Evolutionary conservation across 352 stramenopile species (phyloP).

Genomic region (Pseudoperonospora humuli): DNA sequence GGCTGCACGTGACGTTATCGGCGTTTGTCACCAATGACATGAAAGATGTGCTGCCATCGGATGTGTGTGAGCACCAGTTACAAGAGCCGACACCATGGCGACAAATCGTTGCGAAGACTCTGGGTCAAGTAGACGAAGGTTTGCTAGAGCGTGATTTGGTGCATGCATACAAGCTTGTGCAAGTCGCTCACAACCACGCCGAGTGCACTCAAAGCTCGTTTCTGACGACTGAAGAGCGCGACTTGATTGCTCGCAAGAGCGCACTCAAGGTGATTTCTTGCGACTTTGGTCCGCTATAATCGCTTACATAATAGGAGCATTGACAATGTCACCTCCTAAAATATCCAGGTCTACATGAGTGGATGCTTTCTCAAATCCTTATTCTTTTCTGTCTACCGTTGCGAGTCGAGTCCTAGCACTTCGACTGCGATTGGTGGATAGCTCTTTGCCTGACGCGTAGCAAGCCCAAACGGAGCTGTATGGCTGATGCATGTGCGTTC

Average conservation of each 20-base stretch:
- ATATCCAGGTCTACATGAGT: too few species aligned
- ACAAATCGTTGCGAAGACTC: constrained; percentile 30
- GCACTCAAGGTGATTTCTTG: constrained; percentile 40
- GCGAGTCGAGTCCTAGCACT: too few species aligned
- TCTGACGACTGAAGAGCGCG: constrained; percentile 30
- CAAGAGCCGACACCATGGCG: constrained; percentile 28
- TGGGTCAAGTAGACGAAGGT: constrained; percentile 31
- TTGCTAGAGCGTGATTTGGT: constrained; percentile 21
- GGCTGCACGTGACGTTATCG: constrained; percentile 29
- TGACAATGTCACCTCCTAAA: too few species aligned
- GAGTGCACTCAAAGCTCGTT: constrained; percentile 23
- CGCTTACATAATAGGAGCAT: too few species aligned
- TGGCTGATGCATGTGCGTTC: too few species aligned
- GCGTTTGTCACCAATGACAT: constrained; percentile 24
- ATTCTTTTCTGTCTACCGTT: too few species aligned
- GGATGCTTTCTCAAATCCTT: too few species aligned
- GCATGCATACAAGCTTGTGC: constrained; percentile 57
- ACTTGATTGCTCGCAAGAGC: constrained; percentile 32
- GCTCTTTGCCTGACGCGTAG: too few species aligned
- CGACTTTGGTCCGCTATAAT: constrained; percentile 17
- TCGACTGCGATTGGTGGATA: too few species aligned
- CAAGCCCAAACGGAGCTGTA: too few species aligned
- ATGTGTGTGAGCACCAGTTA: constrained; percentile 28
- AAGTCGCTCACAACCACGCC: constrained; percentile 32
- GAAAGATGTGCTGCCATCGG: constrained; percentile 11